Evolutionary conservation across 768 basidiomycete genomes (phyloP).

Genomic region (Plicaturopsis crispa): DNA sequence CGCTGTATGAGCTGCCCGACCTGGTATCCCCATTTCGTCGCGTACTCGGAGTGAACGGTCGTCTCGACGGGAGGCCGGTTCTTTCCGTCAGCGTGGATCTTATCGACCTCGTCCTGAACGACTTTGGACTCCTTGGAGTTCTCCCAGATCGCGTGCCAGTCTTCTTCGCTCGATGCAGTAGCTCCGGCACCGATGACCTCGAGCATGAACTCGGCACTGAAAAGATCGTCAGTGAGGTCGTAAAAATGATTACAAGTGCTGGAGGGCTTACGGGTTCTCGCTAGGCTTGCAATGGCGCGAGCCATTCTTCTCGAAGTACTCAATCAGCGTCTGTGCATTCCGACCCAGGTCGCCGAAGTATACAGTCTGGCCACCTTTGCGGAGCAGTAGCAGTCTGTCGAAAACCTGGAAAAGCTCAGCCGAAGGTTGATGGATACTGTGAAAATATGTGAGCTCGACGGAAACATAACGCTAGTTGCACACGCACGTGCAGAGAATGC

Average conservation of each 20-base stretch:
- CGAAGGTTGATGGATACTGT: background rate
- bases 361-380: constrained; percentile 69
- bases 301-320: constrained; percentile 74
- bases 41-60: constrained; percentile 35
- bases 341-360: constrained; percentile 70
- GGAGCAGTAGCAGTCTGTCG: constrained; percentile 69
- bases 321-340: constrained; percentile 51
- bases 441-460: background rate
- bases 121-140: constrained; percentile 36
- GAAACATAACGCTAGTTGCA: constrained; percentile 30
- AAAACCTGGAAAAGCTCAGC: no score
- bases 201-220: constrained; percentile 56
- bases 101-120: constrained; percentile 31
- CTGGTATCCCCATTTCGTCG: constrained; percentile 48
- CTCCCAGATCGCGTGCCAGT: constrained; percentile 63
- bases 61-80: constrained; percentile 29
- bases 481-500: constrained; percentile 83
- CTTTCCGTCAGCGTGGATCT: constrained; percentile 41
- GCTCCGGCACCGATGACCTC: constrained; percentile 73
- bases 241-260: no score
- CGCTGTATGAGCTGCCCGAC: constrained; percentile 35
- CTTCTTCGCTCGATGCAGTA: constrained; percentile 40
- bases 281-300: constrained; percentile 48
- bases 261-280: constrained; percentile 82
- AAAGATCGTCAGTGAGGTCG: no score